Evolutionary conservation across 805 yeast genomes (phyloP).

Genomic region (Kuraishia hungarica): DNA sequence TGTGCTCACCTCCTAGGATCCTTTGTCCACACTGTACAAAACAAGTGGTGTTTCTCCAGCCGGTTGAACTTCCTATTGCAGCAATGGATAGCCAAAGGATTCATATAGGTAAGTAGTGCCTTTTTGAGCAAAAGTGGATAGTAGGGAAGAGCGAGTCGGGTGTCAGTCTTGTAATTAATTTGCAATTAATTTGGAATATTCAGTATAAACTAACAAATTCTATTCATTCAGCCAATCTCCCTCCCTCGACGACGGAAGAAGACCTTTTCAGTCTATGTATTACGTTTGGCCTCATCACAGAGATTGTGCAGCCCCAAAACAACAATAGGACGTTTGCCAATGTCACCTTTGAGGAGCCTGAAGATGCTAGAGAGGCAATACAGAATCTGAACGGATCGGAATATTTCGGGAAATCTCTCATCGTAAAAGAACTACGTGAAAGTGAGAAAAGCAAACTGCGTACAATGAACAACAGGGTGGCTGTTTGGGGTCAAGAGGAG

Average conservation of each 20-base stretch:
- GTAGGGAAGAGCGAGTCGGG: neutral
- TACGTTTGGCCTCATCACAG: constrained; percentile 12
- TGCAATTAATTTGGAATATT: too few relatives aligned
- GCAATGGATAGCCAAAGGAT: neutral
- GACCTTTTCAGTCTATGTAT: constrained; percentile 9
- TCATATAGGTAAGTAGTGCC: neutral
- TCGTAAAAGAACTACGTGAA: constrained; percentile 3
- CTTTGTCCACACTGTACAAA: neutral
- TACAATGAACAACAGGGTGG: constrained; percentile 1
- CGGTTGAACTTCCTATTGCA: neutral
- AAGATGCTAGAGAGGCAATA: constrained; percentile 13
- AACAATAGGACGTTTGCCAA: constrained; percentile 4
- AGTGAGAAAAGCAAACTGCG: neutral
- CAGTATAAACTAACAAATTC: neutral
- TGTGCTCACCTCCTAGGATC: too few relatives aligned
- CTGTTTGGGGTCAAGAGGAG: constrained; percentile 4
- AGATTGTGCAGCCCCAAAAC: constrained; percentile 1
- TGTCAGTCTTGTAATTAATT: neutral
- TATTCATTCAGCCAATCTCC: constrained; percentile 8
- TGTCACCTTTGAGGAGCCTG: constrained; percentile 8
- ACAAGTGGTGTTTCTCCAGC: neutral
- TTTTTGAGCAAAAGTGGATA: neutral
- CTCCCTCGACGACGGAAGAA: constrained; percentile 5
- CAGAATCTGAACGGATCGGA: constrained; percentile 15
- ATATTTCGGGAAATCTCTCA: constrained; percentile 7